Evolutionary conservation across 257 asterid genomes (phyloP).

Genomic region (Fraxinus quadrangulata): DNA sequence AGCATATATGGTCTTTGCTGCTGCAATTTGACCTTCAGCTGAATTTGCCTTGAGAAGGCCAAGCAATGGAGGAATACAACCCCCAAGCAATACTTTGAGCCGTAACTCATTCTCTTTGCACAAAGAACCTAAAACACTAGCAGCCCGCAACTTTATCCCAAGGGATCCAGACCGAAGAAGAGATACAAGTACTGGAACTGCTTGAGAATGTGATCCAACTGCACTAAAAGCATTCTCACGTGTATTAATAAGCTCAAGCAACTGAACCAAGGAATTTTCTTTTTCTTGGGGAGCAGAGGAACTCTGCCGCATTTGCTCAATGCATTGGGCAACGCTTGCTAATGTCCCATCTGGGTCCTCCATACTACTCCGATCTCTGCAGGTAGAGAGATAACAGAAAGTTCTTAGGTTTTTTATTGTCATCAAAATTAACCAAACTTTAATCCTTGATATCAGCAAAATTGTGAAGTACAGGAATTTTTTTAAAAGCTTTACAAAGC

Average conservation of each 20-base stretch:
- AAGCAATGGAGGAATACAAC: constrained; percentile 96
- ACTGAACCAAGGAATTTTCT: constrained; percentile 74
- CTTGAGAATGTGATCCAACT: constrained; percentile 98
- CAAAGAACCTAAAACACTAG: constrained; percentile 82
- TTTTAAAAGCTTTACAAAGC: neutral
- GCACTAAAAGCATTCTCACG: constrained; percentile 93
- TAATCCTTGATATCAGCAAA: constrained; percentile 6
- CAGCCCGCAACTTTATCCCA: constrained; percentile 90
- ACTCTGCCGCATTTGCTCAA: constrained; percentile 90
- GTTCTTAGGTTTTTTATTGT: constrained; percentile 14
- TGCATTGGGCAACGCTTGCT: constrained; percentile 95
- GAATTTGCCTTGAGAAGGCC: constrained; percentile 96
- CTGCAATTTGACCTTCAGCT: constrained; percentile 84
- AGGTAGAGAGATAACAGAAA: constrained; percentile 19
- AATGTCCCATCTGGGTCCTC: constrained; percentile 97
- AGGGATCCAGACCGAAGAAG: constrained; percentile 95
- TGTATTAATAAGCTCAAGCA: constrained; percentile 77
- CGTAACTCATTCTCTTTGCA: constrained; percentile 95
- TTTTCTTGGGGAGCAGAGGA: constrained; percentile 83
- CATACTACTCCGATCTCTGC: constrained; percentile 94
- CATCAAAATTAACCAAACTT: constrained; percentile 25
- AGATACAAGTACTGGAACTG: constrained; percentile 99
- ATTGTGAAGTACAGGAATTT: constrained; percentile 1
- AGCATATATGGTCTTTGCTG: constrained; percentile 92
- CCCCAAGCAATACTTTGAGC: constrained; percentile 92